Conservation (phyloP, 345 rosid genomes). For the Trapa incisa region DNA sequence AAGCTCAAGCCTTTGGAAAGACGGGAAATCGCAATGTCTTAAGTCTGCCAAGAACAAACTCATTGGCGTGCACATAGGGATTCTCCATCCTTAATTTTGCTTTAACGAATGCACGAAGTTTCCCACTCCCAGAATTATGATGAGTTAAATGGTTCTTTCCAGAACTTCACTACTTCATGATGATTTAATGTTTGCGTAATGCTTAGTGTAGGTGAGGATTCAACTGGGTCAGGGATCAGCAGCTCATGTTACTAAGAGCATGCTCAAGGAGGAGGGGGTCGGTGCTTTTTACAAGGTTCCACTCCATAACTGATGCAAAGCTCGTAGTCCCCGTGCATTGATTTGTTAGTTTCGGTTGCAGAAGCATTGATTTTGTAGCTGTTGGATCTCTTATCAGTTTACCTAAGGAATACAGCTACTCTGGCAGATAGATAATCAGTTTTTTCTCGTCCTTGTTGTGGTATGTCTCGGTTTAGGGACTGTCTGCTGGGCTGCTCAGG, state of each 20-base stretch:
- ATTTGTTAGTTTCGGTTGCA: neutral
- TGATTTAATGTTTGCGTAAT: neutral
- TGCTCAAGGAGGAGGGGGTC: constrained; percentile 76
- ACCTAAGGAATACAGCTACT: neutral
- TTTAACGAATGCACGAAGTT: neutral
- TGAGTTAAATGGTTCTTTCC: neutral
- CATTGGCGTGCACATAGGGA: neutral
- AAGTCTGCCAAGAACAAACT: neutral
- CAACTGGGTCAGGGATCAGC: constrained; percentile 97
- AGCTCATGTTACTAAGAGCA: constrained; percentile 46
- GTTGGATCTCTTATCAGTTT: neutral
- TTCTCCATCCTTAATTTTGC: neutral
- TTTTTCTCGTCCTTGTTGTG: neutral
- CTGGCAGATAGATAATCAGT: neutral
- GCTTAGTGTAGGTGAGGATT: constrained; percentile 71
- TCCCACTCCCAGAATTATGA: neutral
- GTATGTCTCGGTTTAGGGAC: constrained; percentile 47
- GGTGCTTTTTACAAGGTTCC: constrained; percentile 77
- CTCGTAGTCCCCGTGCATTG: neutral
- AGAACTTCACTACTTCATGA: neutral
- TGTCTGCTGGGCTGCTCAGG: constrained; percentile 88
- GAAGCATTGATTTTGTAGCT: neutral
- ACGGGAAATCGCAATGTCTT: neutral
- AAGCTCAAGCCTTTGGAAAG: neutral
- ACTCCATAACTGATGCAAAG: neutral